A percentile compares a stretch with the other conserved stretches of the same genome.
These are phyloP conservation scores for Byssothecium circinans DNA, from an alignment of 2,329 filamentous ascomycete species.

Conservation along the genomic window DNA sequence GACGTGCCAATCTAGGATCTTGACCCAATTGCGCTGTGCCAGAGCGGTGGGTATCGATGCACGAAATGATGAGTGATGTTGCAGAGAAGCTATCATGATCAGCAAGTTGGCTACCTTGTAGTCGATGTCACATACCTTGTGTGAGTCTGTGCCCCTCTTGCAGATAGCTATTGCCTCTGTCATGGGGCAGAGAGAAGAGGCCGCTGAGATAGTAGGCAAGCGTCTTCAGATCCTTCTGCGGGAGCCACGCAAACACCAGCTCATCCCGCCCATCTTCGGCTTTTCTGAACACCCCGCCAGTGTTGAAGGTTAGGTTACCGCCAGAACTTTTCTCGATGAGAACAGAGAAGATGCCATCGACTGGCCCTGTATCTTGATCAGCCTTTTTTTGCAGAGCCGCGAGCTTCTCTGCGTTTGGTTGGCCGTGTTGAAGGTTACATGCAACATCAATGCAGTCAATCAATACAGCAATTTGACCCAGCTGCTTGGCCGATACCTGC, in stretches of 20 bases:
- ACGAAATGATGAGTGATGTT: conserved; percentile 18
- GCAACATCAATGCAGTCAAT: conserved; percentile 70
- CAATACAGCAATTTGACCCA: conserved; percentile 68
- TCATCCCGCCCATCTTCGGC: conserved; percentile 42
- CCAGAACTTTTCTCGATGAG: conserved; percentile 42
- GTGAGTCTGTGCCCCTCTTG: conserved; percentile 59
- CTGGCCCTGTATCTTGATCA: conserved; percentile 31
- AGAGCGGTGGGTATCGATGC: conserved; percentile 27
- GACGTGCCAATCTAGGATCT: conserved; percentile 67
- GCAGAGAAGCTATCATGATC: conserved; percentile 17
- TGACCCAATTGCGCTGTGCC: conserved; percentile 62
- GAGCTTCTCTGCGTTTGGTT: conserved; percentile 62
- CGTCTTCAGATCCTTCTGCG: conserved; percentile 60
- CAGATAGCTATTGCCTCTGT: conserved; percentile 59
- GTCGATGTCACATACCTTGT: conserved; percentile 39
- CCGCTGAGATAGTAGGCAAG: conserved; percentile 63
- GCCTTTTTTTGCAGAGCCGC: conserved; percentile 61
- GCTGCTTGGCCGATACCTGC: conserved; percentile 59
- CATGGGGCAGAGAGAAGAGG: conserved; percentile 57
- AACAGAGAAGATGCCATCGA: conserved; percentile 45
- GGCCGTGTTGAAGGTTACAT: conserved; percentile 67
- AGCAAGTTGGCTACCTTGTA: background rate
- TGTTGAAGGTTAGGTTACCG: conserved; percentile 42
- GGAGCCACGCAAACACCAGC: conserved; percentile 62
- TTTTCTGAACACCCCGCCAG: conserved; percentile 49